A percentile compares a stretch with the other conserved stretches of the same genome.
These are phyloP conservation scores for Arthrobotrys pseudoclavata DNA, from an alignment of 2,329 filamentous ascomycete genomes.

Conservation along the genomic window DNA sequence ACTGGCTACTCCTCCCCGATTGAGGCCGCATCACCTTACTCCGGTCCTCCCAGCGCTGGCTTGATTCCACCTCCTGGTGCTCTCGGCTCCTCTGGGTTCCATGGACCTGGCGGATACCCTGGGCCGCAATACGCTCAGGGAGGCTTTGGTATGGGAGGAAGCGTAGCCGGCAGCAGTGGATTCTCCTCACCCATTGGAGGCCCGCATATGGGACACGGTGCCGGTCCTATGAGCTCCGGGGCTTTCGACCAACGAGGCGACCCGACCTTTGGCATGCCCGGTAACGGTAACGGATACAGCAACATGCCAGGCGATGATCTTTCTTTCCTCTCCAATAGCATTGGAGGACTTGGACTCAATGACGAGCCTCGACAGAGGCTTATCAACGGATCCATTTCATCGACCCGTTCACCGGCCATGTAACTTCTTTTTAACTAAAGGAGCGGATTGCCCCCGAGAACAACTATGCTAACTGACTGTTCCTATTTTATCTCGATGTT, in stretches of 20 bases:
- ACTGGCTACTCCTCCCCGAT: constrained; percentile 91
- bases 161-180: constrained; percentile 55
- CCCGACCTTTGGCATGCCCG: constrained; percentile 50
- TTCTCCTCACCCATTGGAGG: constrained; percentile 57
- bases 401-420: constrained; percentile 56
- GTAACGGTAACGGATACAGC: constrained; percentile 48
- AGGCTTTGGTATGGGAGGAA: constrained; percentile 57
- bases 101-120: constrained; percentile 67
- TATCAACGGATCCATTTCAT: constrained; percentile 57
- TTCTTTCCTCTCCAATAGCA: constrained; percentile 56
- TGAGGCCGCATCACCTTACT: constrained; percentile 85
- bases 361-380: constrained; percentile 57
- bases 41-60: constrained; percentile 83
- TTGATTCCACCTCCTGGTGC: constrained; percentile 72
- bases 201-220: constrained; percentile 57
- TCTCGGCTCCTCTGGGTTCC: constrained; percentile 76
- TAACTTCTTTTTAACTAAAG: constrained; percentile 17
- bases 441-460: constrained; percentile 18
- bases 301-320: constrained; percentile 51
- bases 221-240: constrained; percentile 34
- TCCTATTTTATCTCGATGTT: constrained; percentile 1
- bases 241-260: constrained; percentile 57
- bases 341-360: constrained; percentile 48
- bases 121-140: constrained; percentile 52
- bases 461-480: constrained; percentile 1